Evolutionary conservation across 768 basidiomycete species (phyloP), one percentile per base, ranked within the genome.

Genomic region (Mycena alexandri): DNA sequence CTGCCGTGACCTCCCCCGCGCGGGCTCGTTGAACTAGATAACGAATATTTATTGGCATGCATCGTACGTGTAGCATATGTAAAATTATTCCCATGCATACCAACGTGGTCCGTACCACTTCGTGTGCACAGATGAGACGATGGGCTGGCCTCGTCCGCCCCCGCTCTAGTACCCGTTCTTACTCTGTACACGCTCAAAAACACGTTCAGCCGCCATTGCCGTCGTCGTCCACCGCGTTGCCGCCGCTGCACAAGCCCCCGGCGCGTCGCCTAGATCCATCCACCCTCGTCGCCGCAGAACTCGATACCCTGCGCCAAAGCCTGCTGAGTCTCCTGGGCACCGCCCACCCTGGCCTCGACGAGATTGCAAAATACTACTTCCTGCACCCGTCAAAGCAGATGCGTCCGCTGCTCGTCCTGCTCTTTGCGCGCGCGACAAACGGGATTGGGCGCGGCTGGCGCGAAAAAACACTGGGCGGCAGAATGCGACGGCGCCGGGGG

Each of bases 301-400:
- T 99, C 38, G 76, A 84, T 25, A 83, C 85, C 61, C 83, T 99
- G 46, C 90, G 91, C 63, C 83, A 86, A 21, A 90, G 87, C 55
- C 84, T 99, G 48, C 83, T 95, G 66, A 81, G 83, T 65, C 85
- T 99, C 44, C 86, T 99, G 9, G 96, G 95, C 21, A 91, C 93
- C 3, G 92, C 95, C 10, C 94, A 98, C 77, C 93, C 97, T 1
- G 88, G 90, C 5, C 89, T 99, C 57, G 89, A 91, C 66, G 90
- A 93, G 57, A 90, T 98, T 60, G 96, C 97, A 3, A 88, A 93
- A 70, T 96, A 94, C 80, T 98, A 98, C 82, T 98, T 98, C 77
- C 80, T 91, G 54, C 89, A 93, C 65, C 91, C 92, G 16, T 93
- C 95, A 13, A 96, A 96, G 75, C 96, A 98, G 75, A 83, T 99